These are phyloP conservation scores for Alternaria triticimaculans DNA, from an alignment of 2,329 filamentous ascomycete genomes.

Conservation along the genomic window DNA sequence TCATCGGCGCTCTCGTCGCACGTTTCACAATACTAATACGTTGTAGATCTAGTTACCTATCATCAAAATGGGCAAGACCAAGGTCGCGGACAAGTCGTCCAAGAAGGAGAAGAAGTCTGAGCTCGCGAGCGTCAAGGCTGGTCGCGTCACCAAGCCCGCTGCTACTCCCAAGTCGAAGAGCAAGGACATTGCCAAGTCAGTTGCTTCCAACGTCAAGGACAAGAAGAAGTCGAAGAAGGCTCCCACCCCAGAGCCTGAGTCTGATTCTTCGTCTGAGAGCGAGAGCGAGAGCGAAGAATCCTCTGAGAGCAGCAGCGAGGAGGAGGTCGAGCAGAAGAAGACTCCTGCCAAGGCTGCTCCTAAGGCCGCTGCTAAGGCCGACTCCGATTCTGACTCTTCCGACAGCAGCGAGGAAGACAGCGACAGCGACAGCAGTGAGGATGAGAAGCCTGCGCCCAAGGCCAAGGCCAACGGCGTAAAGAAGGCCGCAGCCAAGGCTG, in stretches of 20 bases:
- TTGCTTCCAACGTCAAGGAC: slow-evolving; percentile 50
- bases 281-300: slow-evolving; percentile 43
- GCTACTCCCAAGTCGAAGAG: slow-evolving; percentile 70
- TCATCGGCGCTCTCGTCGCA: slow-evolving; percentile 3
- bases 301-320: slow-evolving; percentile 38
- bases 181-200: slow-evolving; percentile 69
- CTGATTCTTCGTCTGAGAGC: slow-evolving; percentile 49
- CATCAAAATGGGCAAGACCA: slow-evolving; percentile 48
- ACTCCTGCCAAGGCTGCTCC: slow-evolving; percentile 41
- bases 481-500: slow-evolving; percentile 41
- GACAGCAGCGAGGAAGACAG: slow-evolving; percentile 34
- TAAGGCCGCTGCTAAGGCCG: slow-evolving; percentile 46
- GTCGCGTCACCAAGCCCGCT: slow-evolving; percentile 70
- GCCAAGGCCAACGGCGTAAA: slow-evolving; percentile 43
- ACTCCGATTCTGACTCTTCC: slow-evolving; percentile 39
- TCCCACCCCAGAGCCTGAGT: slow-evolving; percentile 56
- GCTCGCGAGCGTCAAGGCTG: slow-evolving; percentile 68
- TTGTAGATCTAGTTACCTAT: slow-evolving; percentile 36
- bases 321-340: slow-evolving; percentile 46
- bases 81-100: slow-evolving; percentile 40
- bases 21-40: slow-evolving; percentile 38
- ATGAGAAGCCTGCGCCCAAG: slow-evolving; percentile 38
- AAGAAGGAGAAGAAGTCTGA: slow-evolving; percentile 67
- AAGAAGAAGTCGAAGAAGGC: slow-evolving; percentile 61
- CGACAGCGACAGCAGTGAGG: slow-evolving; percentile 38